Conservation (phyloP, 2,329 filamentous ascomycete genomes). For the Ceratocystis albifundus region DNA sequence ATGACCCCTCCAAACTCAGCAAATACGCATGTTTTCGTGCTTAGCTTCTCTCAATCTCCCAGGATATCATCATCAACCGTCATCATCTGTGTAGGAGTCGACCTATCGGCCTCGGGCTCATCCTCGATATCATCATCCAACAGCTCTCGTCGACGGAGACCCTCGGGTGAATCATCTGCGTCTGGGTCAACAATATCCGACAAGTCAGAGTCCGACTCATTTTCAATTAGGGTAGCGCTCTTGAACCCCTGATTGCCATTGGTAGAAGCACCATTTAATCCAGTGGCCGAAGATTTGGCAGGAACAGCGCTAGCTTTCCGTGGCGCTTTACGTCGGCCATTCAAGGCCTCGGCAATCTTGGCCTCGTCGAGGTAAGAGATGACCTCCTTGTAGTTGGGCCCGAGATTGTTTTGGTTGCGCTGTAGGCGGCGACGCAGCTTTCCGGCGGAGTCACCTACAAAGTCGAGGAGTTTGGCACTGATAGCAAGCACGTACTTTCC, state of each 20-base stretch:
- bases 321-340: slow-evolving; percentile 29
- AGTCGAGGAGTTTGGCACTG: slow-evolving; percentile 61
- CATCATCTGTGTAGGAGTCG: slow-evolving; percentile 13
- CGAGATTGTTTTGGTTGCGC: slow-evolving; percentile 69
- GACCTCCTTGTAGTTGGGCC: slow-evolving; percentile 75
- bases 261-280: not conserved
- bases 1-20: not conserved
- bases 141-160: slow-evolving; percentile 44
- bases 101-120: slow-evolving; percentile 30
- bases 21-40: not conserved
- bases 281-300: slow-evolving; percentile 25
- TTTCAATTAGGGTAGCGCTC: slow-evolving; percentile 16
- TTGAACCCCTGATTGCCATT: slow-evolving; percentile 31
- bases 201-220: slow-evolving; percentile 21
- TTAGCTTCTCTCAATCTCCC: slow-evolving; percentile 29
- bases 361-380: slow-evolving; percentile 66
- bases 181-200: slow-evolving; percentile 20
- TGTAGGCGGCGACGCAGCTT: slow-evolving; percentile 60
- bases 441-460: slow-evolving; percentile 45
- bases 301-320: slow-evolving; percentile 28
- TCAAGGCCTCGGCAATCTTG: slow-evolving; percentile 38
- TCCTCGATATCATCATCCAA: slow-evolving; percentile 39
- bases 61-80: slow-evolving; percentile 31
- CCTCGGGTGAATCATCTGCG: slow-evolving; percentile 46
- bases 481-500: slow-evolving; percentile 76